phyloP scores from a whole-genome alignment of 1,139 yeast species.

The Geotrichum reessii region DNA sequence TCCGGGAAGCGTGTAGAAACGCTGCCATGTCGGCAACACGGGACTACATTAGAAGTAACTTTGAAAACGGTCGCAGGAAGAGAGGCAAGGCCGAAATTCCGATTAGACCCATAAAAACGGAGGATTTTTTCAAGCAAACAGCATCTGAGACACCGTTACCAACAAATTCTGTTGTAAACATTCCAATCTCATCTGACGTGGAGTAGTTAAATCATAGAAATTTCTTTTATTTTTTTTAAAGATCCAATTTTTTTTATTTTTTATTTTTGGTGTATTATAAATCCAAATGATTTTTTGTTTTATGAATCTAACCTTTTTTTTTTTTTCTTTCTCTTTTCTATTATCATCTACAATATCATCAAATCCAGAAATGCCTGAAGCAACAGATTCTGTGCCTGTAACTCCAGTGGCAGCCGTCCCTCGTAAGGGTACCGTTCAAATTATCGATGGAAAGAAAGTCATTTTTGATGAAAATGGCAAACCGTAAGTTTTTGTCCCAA shows the following conservation, averaged over 20 bases:
- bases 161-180: constrained; percentile 21
- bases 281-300: not conserved
- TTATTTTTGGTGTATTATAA: not conserved
- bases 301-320: not conserved
- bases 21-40: constrained; percentile 89
- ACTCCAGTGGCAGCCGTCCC: constrained; percentile 11
- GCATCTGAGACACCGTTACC: constrained; percentile 29
- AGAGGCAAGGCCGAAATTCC: constrained; percentile 26
- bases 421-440: constrained; percentile 16
- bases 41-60: constrained; percentile 54
- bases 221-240: not conserved
- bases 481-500: constrained; percentile 53
- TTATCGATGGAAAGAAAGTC: constrained; percentile 55
- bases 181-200: constrained; percentile 11
- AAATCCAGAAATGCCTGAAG: constrained; percentile 6
- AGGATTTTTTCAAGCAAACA: constrained; percentile 35
- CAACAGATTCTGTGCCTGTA: not conserved
- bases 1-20: constrained; percentile 84
- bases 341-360: not conserved
- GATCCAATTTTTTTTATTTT: not conserved
- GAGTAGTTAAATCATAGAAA: constrained; percentile 3
- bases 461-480: constrained; percentile 83
- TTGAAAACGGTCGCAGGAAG: constrained; percentile 25
- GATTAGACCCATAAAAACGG: constrained; percentile 36
- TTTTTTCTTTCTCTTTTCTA: not conserved